Evolutionary conservation across 2,329 filamentous ascomycete genomes (phyloP).

Genomic region (Aspergillus piperis): DNA sequence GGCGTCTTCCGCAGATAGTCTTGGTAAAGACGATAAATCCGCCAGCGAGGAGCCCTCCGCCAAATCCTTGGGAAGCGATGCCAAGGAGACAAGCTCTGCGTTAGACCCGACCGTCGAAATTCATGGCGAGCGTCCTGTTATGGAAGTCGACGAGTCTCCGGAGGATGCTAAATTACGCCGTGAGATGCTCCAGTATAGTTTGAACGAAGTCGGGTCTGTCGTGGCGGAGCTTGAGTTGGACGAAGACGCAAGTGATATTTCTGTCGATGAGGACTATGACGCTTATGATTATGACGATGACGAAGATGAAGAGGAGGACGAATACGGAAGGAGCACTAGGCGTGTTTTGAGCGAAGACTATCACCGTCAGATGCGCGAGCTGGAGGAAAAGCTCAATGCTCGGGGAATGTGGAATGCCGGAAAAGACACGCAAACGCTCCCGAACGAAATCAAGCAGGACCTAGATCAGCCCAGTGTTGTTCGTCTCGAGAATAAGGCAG

Average conservation of each 20-base stretch:
- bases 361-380: slow-evolving; percentile 76
- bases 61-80: slow-evolving; percentile 10
- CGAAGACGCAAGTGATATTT: slow-evolving; percentile 57
- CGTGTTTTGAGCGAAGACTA: slow-evolving; percentile 73
- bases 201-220: slow-evolving; percentile 85
- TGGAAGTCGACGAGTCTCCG: slow-evolving; percentile 72
- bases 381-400: slow-evolving; percentile 72
- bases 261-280: slow-evolving; percentile 56
- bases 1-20: background rate
- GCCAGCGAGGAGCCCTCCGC: background rate
- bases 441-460: slow-evolving; percentile 34
- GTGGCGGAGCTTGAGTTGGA: slow-evolving; percentile 90
- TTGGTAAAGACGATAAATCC: background rate
- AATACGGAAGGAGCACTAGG: slow-evolving; percentile 71
- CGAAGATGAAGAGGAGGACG: slow-evolving; percentile 69
- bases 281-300: slow-evolving; percentile 53
- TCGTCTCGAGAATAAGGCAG: slow-evolving; percentile 27
- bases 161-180: slow-evolving; percentile 79
- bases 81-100: slow-evolving; percentile 13
- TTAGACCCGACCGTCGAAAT: slow-evolving; percentile 25
- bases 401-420: slow-evolving; percentile 60
- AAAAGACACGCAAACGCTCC: slow-evolving; percentile 45
- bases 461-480: slow-evolving; percentile 30
- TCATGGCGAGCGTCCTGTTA: slow-evolving; percentile 50
- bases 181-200: slow-evolving; percentile 87